Conservation (phyloP, 2,329 filamentous ascomycete genomes). For the Huntiella moniliformis region DNA sequence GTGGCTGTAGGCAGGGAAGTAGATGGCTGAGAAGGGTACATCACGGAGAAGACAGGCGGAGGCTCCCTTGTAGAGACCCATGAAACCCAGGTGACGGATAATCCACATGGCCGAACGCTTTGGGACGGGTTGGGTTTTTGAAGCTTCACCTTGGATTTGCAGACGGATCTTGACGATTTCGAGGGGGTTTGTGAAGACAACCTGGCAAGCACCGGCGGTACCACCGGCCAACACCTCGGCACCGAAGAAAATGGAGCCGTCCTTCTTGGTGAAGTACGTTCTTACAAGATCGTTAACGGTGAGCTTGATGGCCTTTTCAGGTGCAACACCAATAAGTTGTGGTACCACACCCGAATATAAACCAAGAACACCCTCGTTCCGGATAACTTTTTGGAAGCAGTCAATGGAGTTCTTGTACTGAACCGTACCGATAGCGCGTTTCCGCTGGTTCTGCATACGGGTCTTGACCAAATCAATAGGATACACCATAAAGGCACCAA, state of each 20-base stretch:
- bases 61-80: slow-evolving; percentile 92
- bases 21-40: slow-evolving; percentile 95
- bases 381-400: slow-evolving; percentile 81
- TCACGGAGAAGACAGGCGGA: slow-evolving; percentile 87
- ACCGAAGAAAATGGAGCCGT: slow-evolving; percentile 48
- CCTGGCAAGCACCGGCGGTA: slow-evolving; percentile 81
- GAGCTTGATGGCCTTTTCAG: slow-evolving; percentile 97
- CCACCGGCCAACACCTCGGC: slow-evolving; percentile 78
- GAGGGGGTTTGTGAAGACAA: slow-evolving; percentile 87
- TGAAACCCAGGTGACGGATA: slow-evolving; percentile 78
- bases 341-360: slow-evolving; percentile 89
- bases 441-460: slow-evolving; percentile 91
- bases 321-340: slow-evolving; percentile 92
- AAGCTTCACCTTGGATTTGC: slow-evolving; percentile 89
- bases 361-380: slow-evolving; percentile 76
- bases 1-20: slow-evolving; percentile 94
- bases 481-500: slow-evolving; percentile 98
- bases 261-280: slow-evolving; percentile 52
- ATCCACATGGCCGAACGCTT: slow-evolving; percentile 97
- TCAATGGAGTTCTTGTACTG: slow-evolving; percentile 96
- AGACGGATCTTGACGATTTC: slow-evolving; percentile 99
- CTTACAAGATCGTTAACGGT: slow-evolving; percentile 93
- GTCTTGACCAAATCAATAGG: slow-evolving; percentile 98
- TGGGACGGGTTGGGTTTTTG: slow-evolving; percentile 54
- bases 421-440: slow-evolving; percentile 54